Conservation (phyloP, 2,329 filamentous ascomycete genomes). For the Rhinocladiella mackenziei region DNA sequence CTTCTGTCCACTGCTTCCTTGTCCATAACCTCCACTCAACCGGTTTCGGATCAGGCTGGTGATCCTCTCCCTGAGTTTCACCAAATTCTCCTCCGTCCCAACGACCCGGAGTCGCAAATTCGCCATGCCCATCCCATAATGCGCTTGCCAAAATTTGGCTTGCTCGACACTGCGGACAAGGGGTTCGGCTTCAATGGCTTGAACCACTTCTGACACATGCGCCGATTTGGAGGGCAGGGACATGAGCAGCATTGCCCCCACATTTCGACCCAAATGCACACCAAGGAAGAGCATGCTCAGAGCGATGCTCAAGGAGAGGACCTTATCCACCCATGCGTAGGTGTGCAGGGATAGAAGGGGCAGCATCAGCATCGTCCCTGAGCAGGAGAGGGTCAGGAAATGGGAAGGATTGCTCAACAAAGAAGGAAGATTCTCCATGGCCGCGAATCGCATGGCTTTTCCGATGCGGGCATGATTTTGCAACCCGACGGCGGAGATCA, state of each 20-base stretch:
- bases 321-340: constrained; percentile 77
- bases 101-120: constrained; percentile 76
- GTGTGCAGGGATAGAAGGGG: constrained; percentile 77
- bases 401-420: constrained; percentile 94
- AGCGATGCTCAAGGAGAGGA: constrained; percentile 76
- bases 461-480: constrained; percentile 90
- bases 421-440: constrained; percentile 74
- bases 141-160: constrained; percentile 96
- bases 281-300: constrained; percentile 85
- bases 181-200: constrained; percentile 78
- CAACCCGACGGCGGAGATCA: constrained; percentile 80
- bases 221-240: constrained; percentile 60
- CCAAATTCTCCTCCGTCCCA: constrained; percentile 64
- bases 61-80: constrained; percentile 70
- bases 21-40: constrained; percentile 81
- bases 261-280: constrained; percentile 72
- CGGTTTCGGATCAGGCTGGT: constrained; percentile 76
- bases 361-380: constrained; percentile 71
- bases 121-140: constrained; percentile 94
- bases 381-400: constrained; percentile 87
- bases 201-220: constrained; percentile 69
- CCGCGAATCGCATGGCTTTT: constrained; percentile 81
- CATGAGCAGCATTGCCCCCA: constrained; percentile 95
- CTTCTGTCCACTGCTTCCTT: constrained; percentile 64
- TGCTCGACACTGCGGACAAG: constrained; percentile 75